Evolutionary conservation across 306 rosid genomes (phyloP), one percentile per base, ranked within the genome.

Genomic region (Gastrolobium villosum): DNA sequence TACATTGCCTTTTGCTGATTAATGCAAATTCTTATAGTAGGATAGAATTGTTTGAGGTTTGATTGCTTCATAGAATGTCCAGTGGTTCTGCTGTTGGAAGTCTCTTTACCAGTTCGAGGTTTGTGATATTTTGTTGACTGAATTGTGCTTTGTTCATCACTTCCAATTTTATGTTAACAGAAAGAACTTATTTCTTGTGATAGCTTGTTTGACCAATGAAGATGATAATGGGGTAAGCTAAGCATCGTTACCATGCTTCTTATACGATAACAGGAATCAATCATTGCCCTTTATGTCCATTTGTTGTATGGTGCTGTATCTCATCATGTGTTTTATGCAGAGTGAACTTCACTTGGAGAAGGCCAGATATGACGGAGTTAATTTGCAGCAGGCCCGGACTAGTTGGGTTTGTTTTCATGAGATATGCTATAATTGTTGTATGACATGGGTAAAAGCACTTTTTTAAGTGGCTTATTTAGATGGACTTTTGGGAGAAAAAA

Each of bases 1-100:
- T 55, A 14, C 68, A 52, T 5, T 15, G 11, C 70, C 77, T 63
- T 75, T 70, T 8, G 73, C 64, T 68, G 65, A 71, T 78, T 68
- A 70, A 71, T 78, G 61, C 72, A 74, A 70, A 44, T 45, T 59
- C 36, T 65, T 52, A 34, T 46, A 44, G 13, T 36, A 64, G 61
- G 52, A 54, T 61, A 67, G 40, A 70, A 45, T 30, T 67, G 15
- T 37, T 35, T 20, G 53, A 81, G 84, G 63, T 32, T 69, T 73
- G 73, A 70, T 65, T 76, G 6, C 44, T 69, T 60, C 35, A 13
- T 50, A 9, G 43, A 68, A 65, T 39, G 69, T 68, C 49, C 53
- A 44, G 43, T 52, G 64, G 37, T 49, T 72, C 34, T 3, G 15
- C 76, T 7, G 40, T 59, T 83, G 68, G 35, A 60, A 34, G 56